Conservation (phyloP, 106 monocot genomes). For the Dendrobium catenatum region DNA sequence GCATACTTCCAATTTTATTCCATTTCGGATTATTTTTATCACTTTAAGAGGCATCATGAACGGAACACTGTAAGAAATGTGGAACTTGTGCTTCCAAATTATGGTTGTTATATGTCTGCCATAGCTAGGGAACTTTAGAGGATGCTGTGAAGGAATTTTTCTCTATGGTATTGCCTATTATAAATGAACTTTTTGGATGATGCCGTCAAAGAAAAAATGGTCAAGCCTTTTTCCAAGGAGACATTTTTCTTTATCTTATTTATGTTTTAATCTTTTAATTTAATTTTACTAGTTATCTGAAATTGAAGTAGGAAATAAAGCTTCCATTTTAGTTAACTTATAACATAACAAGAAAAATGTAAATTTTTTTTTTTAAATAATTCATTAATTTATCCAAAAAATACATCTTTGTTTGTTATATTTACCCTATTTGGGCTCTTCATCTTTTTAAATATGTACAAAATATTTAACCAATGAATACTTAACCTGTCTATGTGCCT, state of each 20-base stretch:
- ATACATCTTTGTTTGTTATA: background rate
- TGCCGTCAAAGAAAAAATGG: background rate
- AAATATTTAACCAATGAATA: background rate
- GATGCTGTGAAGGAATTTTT: background rate
- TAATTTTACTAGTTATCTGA: no score
- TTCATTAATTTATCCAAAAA: no score
- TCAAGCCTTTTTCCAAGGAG: background rate
- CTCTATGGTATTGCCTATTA: background rate
- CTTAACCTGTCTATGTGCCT: background rate
- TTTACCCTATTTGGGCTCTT: background rate
- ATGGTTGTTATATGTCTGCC: background rate
- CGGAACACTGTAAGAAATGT: background rate
- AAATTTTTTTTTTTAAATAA: no score
- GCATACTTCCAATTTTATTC: background rate
- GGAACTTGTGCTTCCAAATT: background rate
- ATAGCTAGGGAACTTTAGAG: background rate
- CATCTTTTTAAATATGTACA: background rate
- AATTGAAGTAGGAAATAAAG: background rate
- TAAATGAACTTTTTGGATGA: background rate
- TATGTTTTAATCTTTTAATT: no score
- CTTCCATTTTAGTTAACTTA: background rate
- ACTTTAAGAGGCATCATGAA: background rate
- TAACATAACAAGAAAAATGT: background rate
- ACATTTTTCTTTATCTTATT: background rate
- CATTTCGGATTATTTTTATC: background rate